Conservation (phyloP, 108 stramenopile genomes). For the Aurantiochytrium sp. region DNA sequence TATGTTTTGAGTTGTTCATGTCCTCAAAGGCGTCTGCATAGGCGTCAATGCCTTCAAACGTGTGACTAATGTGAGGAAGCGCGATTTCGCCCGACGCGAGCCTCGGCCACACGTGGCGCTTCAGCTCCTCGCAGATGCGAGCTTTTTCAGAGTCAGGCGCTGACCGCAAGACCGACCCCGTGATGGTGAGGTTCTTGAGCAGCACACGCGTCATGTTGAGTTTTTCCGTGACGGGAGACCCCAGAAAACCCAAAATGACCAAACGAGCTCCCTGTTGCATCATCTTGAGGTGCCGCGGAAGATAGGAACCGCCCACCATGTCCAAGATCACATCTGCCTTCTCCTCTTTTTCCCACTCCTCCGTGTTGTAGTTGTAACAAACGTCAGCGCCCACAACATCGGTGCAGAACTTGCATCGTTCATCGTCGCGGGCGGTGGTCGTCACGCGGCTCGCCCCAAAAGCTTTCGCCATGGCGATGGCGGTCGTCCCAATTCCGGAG, state of each 20-base stretch:
- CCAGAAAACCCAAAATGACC: neutral
- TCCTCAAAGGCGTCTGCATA: neutral
- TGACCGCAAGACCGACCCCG: neutral
- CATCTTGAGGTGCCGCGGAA: neutral
- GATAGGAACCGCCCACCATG: neutral
- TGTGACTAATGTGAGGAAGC: neutral
- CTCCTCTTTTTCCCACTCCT: neutral
- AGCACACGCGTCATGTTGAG: neutral
- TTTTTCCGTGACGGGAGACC: neutral
- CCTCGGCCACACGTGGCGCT: neutral
- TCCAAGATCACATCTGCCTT: neutral
- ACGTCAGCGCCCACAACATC: neutral
- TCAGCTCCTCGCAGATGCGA: neutral
- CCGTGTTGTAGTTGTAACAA: neutral
- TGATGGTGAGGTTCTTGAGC: neutral
- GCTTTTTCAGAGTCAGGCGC: neutral
- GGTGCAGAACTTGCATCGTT: neutral
- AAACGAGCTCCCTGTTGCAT: neutral
- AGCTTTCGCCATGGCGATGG: neutral
- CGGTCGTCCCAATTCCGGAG: neutral
- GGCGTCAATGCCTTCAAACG: neutral
- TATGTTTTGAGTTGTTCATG: neutral
- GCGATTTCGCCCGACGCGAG: neutral
- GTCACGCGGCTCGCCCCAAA: neutral
- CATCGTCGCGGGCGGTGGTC: neutral